These are phyloP conservation scores for Salinomyces thailandicus DNA, from an alignment of 2,329 filamentous ascomycete species.

Conservation along the genomic window DNA sequence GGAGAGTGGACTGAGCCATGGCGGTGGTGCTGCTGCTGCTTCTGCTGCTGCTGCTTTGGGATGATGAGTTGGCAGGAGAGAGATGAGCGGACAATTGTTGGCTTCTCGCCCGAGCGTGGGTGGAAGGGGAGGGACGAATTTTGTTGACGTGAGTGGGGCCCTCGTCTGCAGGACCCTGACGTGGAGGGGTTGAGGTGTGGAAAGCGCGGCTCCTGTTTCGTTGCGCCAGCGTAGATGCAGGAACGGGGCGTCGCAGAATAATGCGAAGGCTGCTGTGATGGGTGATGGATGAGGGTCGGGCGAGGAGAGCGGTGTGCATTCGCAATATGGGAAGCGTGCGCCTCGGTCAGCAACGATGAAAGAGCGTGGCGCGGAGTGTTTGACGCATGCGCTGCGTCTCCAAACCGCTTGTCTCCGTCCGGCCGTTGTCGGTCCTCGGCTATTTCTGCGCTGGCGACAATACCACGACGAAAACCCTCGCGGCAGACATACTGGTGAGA, in stretches of 20 bases:
- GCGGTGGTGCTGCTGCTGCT: conserved; percentile 2
- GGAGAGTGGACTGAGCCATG: conserved; percentile 10
- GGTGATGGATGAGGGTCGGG: not conserved
- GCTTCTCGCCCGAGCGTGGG: conserved; percentile 6
- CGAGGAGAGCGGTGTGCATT: not conserved
- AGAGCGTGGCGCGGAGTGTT: not conserved
- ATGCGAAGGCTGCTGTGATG: no score
- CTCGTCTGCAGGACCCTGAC: not conserved
- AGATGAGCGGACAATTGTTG: conserved; percentile 16
- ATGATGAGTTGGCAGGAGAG: conserved; percentile 3
- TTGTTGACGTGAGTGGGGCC: conserved; percentile 20
- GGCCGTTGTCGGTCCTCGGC: not conserved
- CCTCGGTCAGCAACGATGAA: not conserved
- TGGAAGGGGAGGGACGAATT: conserved; percentile 12
- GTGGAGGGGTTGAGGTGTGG: conserved; percentile 3
- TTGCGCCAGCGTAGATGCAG: conserved; percentile 1
- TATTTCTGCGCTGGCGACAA: not conserved
- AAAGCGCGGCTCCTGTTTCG: conserved; percentile 1
- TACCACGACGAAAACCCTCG: not conserved
- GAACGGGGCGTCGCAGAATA: not conserved
- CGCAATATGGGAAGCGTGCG: not conserved
- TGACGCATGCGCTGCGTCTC: not conserved
- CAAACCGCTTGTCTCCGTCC: not conserved
- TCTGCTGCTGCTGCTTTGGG: conserved; percentile 7
- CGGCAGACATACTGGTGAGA: no score